These are phyloP conservation scores for Poterioochromonas sp. DNA, from an alignment of 352 stramenopile species.

Conservation along the genomic window DNA sequence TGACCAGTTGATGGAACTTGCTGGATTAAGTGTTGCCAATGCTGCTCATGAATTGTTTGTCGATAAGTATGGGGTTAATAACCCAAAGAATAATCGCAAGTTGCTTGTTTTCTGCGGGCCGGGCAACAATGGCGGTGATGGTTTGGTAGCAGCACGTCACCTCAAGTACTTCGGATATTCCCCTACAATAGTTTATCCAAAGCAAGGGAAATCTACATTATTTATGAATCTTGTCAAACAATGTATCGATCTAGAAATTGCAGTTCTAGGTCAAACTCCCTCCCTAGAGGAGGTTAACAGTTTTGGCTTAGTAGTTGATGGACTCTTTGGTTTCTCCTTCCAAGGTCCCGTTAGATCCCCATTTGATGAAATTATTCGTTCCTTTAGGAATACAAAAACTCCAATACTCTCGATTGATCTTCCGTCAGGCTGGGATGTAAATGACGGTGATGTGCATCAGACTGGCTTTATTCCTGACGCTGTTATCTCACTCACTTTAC, in stretches of 20 bases:
- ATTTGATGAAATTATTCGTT: conserved; percentile 74
- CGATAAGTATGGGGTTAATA: not conserved
- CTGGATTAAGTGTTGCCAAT: conserved; percentile 83
- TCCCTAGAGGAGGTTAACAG: conserved; percentile 6
- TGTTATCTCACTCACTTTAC: conserved; percentile 90
- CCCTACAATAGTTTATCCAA: conserved; percentile 87
- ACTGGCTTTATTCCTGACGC: conserved; percentile 67
- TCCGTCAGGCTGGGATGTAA: conserved; percentile 93
- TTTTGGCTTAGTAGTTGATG: conserved; percentile 89
- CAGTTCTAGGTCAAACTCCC: conserved; percentile 38
- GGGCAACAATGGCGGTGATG: conserved; percentile 98
- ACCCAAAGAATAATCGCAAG: conserved; percentile 40
- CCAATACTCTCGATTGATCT: conserved; percentile 94
- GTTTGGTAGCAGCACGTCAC: conserved; percentile 92
- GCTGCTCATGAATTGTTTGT: conserved; percentile 66
- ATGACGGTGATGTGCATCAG: conserved; percentile 63
- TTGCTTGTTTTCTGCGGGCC: conserved; percentile 88
- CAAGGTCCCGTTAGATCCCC: conserved; percentile 67
- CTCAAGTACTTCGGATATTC: conserved; percentile 92
- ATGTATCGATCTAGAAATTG: conserved; percentile 44
- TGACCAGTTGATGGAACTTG: conserved; percentile 98
- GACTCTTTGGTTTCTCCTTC: conserved; percentile 98
- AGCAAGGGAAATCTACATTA: conserved; percentile 50
- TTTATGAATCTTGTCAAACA: conserved; percentile 54
- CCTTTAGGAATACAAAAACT: conserved; percentile 52